Base-by-base conservation (phyloP, 768 basidiomycete genomes). In the Pleurotus tuoliensis region DNA sequence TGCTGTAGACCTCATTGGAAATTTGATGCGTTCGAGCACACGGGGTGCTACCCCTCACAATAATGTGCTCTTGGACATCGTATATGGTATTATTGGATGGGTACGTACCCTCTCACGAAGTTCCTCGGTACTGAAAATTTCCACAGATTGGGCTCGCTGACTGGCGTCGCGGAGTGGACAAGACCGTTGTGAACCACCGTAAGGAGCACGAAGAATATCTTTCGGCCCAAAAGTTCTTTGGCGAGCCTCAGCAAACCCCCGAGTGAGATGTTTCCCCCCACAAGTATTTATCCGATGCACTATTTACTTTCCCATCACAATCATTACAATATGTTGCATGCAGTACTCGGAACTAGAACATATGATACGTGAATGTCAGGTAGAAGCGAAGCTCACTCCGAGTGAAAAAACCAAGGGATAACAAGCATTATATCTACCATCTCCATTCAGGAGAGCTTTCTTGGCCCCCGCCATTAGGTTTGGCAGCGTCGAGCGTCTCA, bases 401-500 rank as follows among this genome's bases (percentile, higher is more conserved):
- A 11, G 30, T 59, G 59, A 54, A 59, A 64, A 58, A 58, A 63
- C 61, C 61, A 64, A 62, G 57, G 61, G 66, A 65, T 64, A 57
- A 62, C 57, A 71, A 77, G 88, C 87, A 91, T 90, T 90, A 88
- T 83, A 82, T 82, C 81, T 79, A 73, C 80, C 83, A 68, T 73
- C 66, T 71, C 66, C 62, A 41, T n/a, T 53, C 51, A 58, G 55
- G 59, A 71, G 71, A 72, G 66, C 69, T 12, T 37, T 90, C 83
- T 90, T 68, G 87, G 84, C 87, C 83, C 76, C 80, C 78, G 83
- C 88, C 88, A 91, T 92, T 90, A 83, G 76, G 86, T 76, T 69
- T 68, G 72, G 63, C 77, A 76, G 76, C 77, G 74, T 75, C 56
- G 66, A 63, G 62, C 55, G 55, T 56, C 61, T 65, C 61, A 72